phyloP scores from a whole-genome alignment of 345 rosid species.

The Citrus mangshanensis region DNA sequence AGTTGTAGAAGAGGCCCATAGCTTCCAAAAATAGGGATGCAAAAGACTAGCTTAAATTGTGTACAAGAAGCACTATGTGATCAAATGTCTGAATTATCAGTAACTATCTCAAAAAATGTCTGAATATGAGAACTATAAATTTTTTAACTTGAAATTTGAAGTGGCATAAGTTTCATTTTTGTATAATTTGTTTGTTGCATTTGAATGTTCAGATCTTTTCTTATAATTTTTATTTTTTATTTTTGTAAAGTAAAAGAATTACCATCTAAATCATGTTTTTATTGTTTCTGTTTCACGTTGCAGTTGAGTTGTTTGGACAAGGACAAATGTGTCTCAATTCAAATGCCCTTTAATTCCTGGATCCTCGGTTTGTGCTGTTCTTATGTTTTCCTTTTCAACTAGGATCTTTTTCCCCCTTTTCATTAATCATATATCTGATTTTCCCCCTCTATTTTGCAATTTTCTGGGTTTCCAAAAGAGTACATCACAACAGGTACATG shows the following conservation, averaged over 20 bases:
- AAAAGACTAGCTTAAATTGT: not conserved
- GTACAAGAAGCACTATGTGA: not conserved
- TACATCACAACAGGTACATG: slow-evolving; percentile 57
- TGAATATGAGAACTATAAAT: not conserved
- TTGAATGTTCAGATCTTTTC: not conserved
- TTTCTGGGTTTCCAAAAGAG: slow-evolving; percentile 46
- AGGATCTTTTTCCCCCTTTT: not conserved
- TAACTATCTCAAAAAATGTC: slow-evolving; percentile 2
- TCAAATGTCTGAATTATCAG: not conserved
- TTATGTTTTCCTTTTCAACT: slow-evolving; percentile 14
- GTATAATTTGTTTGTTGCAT: not conserved
- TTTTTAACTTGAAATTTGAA: not conserved
- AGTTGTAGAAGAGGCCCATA: not conserved
- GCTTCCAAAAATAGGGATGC: not conserved
- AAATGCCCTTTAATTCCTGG: slow-evolving; percentile 59
- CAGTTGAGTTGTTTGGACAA: slow-evolving; percentile 64
- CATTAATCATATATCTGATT: not conserved
- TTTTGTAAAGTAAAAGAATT: not conserved
- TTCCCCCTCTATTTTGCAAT: not conserved
- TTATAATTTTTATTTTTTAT: not conserved
- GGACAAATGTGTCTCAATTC: slow-evolving; percentile 69
- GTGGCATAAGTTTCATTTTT: not conserved
- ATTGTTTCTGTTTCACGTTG: slow-evolving; percentile 25
- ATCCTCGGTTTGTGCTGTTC: slow-evolving; percentile 46
- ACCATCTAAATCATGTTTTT: not conserved